Evolutionary conservation across 805 yeast species (phyloP).

Genomic region (Blastobotrys muscicola): DNA sequence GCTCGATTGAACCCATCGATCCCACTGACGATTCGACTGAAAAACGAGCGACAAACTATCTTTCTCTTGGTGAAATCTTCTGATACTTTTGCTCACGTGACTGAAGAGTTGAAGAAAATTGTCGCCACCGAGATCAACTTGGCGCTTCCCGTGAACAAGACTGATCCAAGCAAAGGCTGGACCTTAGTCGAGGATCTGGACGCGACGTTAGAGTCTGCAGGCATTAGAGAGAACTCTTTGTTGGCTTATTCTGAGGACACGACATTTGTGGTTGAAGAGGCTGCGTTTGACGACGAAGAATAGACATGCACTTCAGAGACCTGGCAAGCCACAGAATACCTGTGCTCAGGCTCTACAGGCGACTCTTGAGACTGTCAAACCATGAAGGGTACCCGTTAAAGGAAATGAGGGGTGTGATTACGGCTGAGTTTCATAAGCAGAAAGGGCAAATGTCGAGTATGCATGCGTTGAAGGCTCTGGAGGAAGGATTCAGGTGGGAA

Average conservation of each 20-base stretch:
- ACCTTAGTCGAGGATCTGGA: no score
- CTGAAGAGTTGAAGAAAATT: no score
- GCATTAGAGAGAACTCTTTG: no score
- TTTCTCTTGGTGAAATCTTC: no score
- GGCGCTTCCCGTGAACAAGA: no score
- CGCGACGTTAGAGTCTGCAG: no score
- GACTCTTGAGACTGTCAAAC: conserved; percentile 1
- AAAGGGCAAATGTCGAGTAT: conserved; percentile 1
- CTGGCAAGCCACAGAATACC: conserved; percentile 2
- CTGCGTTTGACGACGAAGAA: neutral
- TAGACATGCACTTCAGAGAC: neutral
- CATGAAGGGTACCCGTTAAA: neutral
- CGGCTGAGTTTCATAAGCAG: neutral
- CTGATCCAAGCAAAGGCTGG: no score
- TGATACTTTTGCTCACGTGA: no score
- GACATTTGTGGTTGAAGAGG: neutral
- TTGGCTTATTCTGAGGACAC: neutral
- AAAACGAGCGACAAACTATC: no score
- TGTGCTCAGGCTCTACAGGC: conserved; percentile 3
- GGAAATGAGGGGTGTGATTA: neutral
- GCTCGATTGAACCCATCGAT: no score
- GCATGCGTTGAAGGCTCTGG: neutral
- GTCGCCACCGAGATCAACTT: no score
- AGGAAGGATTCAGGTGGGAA: conserved; percentile 4
- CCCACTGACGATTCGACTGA: no score